phyloP scores from a whole-genome alignment of 2,329 filamentous ascomycete species.

The Penicillium sp. region DNA sequence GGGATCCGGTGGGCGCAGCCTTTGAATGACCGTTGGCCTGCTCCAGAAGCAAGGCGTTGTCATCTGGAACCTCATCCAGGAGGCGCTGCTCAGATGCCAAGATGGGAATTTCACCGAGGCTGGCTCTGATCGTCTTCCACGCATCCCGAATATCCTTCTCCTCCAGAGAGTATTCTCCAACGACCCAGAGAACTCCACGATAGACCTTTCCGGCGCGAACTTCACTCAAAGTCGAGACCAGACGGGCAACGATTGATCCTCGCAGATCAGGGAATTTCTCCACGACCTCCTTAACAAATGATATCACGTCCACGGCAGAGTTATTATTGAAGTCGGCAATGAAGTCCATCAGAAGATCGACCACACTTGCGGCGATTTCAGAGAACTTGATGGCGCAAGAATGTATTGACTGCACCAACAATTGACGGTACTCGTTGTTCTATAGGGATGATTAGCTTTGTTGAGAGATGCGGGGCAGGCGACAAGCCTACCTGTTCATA shows the following conservation, averaged over 20 bases:
- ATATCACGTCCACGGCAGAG: conserved; percentile 95
- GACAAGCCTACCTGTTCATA: conserved; percentile 73
- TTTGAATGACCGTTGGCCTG: conserved; percentile 82
- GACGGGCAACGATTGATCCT: conserved; percentile 79
- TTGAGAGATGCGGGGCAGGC: neutral
- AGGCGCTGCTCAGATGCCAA: conserved; percentile 91
- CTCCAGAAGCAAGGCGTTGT: conserved; percentile 64
- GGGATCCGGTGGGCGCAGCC: conserved; percentile 76
- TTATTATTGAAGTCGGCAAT: conserved; percentile 98
- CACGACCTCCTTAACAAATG: conserved; percentile 97
- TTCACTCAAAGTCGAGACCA: conserved; percentile 88
- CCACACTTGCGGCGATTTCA: conserved; percentile 93
- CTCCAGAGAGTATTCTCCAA: conserved; percentile 94
- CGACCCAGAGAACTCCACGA: conserved; percentile 93
- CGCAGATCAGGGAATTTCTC: conserved; percentile 95
- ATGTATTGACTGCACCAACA: conserved; percentile 96
- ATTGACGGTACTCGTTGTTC: conserved; percentile 90
- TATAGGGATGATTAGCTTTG: conserved; percentile 31
- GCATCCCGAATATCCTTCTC: conserved; percentile 93
- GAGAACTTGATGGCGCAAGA: conserved; percentile 99
- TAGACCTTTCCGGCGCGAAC: conserved; percentile 97
- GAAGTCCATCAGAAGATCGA: conserved; percentile 97
- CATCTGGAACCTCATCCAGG: conserved; percentile 77
- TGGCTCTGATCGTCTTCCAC: conserved; percentile 93
- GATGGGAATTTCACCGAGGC: conserved; percentile 94